Conservation (phyloP, 176 grass and related monocot species). For the Musa beccarii region DNA sequence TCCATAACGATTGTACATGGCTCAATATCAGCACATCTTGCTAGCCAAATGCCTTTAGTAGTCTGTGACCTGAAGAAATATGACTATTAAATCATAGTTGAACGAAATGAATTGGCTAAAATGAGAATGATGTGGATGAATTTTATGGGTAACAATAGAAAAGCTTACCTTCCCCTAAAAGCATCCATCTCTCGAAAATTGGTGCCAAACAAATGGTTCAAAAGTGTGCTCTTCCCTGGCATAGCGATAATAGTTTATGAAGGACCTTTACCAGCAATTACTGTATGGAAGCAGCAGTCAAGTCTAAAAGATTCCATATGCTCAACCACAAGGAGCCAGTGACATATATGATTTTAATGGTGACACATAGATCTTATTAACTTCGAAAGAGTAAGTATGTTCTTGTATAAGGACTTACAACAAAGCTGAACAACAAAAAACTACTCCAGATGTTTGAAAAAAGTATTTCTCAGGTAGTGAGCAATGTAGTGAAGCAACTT, state of each 20-base stretch:
- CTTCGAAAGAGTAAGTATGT: background rate
- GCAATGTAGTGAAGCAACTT: background rate
- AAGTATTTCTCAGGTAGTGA: background rate
- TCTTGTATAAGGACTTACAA: too few relatives aligned
- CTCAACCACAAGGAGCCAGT: background rate
- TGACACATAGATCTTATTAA: background rate
- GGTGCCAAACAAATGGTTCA: slow-evolving; percentile 83
- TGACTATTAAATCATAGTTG: slow-evolving; percentile 3
- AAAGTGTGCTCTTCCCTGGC: slow-evolving; percentile 94
- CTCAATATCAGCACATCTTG: slow-evolving; percentile 64
- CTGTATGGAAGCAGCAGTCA: background rate
- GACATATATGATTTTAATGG: background rate
- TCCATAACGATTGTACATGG: slow-evolving; percentile 94
- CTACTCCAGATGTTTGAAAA: background rate
- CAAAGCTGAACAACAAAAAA: background rate
- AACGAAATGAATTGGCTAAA: background rate
- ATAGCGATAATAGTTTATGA: background rate
- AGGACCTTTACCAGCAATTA: background rate
- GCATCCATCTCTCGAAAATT: slow-evolving; percentile 99
- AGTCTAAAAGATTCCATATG: background rate
- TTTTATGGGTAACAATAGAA: background rate
- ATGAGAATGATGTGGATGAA: background rate
- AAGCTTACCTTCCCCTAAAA: slow-evolving; percentile 72
- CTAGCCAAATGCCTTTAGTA: slow-evolving; percentile 96
- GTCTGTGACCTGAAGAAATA: slow-evolving; percentile 71